Evolutionary conservation across 176 grass and related monocot genomes (phyloP).

Genomic region (Saccharum spontaneum): DNA sequence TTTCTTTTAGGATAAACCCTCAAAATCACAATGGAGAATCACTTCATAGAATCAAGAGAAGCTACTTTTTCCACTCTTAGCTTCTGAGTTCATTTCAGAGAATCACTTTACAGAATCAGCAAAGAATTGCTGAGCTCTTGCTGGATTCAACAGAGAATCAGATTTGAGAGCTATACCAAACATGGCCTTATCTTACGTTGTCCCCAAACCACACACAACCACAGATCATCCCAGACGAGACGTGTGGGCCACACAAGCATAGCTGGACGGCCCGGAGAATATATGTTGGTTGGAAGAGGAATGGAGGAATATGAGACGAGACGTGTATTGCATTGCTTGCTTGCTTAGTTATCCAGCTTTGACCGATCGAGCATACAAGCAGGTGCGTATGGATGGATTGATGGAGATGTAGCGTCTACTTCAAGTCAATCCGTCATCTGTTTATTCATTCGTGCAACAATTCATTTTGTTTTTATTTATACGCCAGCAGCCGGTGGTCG

Average conservation of each 20-base stretch:
- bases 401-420: conserved; percentile 32
- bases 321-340: conserved; percentile 1
- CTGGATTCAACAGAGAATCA: no score
- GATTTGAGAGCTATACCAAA: no score
- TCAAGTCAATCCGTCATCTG: conserved; percentile 14
- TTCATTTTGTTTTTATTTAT: background rate
- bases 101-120: no score
- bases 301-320: background rate
- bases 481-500: background rate
- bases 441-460: background rate
- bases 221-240: no score
- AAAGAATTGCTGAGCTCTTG: no score
- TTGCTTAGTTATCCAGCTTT: conserved; percentile 16
- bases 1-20: no score
- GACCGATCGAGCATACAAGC: background rate
- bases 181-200: no score
- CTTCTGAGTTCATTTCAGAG: no score
- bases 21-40: no score
- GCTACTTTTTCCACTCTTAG: no score
- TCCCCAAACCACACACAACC: no score
- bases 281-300: background rate
- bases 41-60: no score
- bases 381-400: background rate
- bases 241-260: background rate
- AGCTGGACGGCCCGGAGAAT: background rate